A percentile compares a stretch with the other conserved stretches of the same genome.
These are phyloP conservation scores for Malassezia furfur DNA, from an alignment of 1,284 basidiomycete genomes.

Conservation along the genomic window DNA sequence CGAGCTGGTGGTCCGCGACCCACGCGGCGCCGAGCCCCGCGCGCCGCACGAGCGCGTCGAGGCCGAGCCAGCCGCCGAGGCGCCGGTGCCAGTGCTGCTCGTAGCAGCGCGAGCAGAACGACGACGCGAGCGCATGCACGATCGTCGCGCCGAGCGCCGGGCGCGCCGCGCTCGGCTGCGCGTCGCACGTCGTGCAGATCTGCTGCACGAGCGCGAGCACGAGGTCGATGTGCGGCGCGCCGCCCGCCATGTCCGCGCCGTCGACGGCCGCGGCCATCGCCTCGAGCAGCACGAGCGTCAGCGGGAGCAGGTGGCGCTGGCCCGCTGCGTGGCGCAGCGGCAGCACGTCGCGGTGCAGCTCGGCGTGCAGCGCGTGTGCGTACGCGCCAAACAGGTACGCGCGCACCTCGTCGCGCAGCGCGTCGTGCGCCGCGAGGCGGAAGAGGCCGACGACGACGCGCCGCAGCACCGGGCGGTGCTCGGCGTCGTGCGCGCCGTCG, in stretches of 20 bases:
- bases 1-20: slow-evolving; percentile 78
- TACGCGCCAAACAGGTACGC: slow-evolving; percentile 62
- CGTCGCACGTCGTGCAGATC: slow-evolving; percentile 30
- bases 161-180: slow-evolving; percentile 26
- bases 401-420: slow-evolving; percentile 62
- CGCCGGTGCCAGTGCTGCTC: slow-evolving; percentile 46
- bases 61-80: slow-evolving; percentile 46
- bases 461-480: slow-evolving; percentile 65
- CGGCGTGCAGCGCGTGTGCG: slow-evolving; percentile 57
- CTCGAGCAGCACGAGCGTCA: slow-evolving; percentile 37
- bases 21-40: slow-evolving; percentile 59
- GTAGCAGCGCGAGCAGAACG: slow-evolving; percentile 47
- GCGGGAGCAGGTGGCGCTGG: slow-evolving; percentile 57
- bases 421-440: slow-evolving; percentile 64
- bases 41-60: slow-evolving; percentile 39
- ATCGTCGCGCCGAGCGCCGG: slow-evolving; percentile 34
- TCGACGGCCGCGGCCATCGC: slow-evolving; percentile 36
- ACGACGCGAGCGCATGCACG: slow-evolving; percentile 41
- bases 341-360: slow-evolving; percentile 46
- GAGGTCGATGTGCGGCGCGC: slow-evolving; percentile 28
- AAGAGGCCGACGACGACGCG: slow-evolving; percentile 63
- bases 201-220: slow-evolving; percentile 33
- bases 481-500: slow-evolving; percentile 49
- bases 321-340: slow-evolving; percentile 51
- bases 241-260: slow-evolving; percentile 50